Evolutionary conservation across 768 basidiomycete species (phyloP).

Genomic region (Amanita muscaria): DNA sequence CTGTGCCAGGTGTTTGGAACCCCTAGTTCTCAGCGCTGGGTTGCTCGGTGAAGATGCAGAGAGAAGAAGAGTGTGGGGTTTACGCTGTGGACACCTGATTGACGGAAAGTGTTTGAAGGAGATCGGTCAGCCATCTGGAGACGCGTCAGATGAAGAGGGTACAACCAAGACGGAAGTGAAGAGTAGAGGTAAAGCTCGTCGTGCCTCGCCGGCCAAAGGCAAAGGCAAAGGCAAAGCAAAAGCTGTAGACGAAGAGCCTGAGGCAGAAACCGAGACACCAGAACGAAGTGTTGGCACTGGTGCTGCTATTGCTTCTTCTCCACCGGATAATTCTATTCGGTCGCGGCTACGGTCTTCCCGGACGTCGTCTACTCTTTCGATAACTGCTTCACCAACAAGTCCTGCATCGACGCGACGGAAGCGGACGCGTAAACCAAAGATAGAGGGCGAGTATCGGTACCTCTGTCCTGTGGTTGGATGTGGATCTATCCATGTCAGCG

Average conservation of each 20-base stretch:
- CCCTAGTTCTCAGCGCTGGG: conserved; percentile 46
- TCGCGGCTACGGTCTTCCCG: conserved; percentile 7
- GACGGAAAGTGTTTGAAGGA: conserved; percentile 67
- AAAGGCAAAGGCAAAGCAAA: conserved; percentile 9
- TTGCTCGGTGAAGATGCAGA: conserved; percentile 37
- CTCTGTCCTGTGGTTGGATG: conserved; percentile 57
- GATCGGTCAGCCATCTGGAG: conserved; percentile 38
- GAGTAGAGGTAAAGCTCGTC: conserved; percentile 37
- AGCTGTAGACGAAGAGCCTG: neutral
- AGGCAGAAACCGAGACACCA: neutral
- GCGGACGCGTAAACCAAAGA: conserved; percentile 22
- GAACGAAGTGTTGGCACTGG: neutral
- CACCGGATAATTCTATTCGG: conserved; percentile 14
- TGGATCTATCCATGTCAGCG: conserved; percentile 43
- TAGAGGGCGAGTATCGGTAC: conserved; percentile 51
- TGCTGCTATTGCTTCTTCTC: conserved; percentile 9
- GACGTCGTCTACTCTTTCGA: conserved; percentile 5
- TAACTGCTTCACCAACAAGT: conserved; percentile 2
- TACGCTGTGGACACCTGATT: conserved; percentile 71
- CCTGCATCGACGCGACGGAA: conserved; percentile 11
- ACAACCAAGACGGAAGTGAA: conserved; percentile 22
- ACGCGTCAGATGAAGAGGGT: conserved; percentile 8
- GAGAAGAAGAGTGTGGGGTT: conserved; percentile 51
- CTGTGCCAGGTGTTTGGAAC: conserved; percentile 60
- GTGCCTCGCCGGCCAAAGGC: conserved; percentile 1